Evolutionary conservation across 1,139 yeast genomes (phyloP).

Genomic region (Yueomyces sp.): DNA sequence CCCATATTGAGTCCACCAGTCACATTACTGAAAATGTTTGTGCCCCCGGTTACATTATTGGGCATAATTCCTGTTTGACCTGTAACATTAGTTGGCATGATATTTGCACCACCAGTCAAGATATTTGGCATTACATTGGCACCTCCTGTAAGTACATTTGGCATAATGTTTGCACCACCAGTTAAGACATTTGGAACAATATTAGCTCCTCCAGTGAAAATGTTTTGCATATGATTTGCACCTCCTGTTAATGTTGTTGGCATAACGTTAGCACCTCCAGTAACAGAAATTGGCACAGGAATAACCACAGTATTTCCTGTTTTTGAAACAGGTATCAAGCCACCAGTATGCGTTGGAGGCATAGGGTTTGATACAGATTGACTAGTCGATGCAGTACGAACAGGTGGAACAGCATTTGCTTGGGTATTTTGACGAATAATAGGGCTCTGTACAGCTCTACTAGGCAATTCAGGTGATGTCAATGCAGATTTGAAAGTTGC

Average conservation of each 20-base stretch:
- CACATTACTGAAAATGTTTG: not conserved
- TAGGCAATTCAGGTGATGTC: not conserved
- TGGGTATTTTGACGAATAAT: not conserved
- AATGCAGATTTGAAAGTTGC: not conserved
- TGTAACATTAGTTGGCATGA: not conserved
- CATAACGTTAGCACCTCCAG: slow-evolving; percentile 33
- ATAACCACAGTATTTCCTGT: slow-evolving; percentile 4
- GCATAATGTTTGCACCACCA: slow-evolving; percentile 1
- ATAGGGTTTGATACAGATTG: slow-evolving; percentile 2
- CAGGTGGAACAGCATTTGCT: not conserved
- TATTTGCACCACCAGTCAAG: slow-evolving; percentile 2
- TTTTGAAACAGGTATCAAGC: slow-evolving; percentile 9
- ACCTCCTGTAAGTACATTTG: slow-evolving; percentile 18
- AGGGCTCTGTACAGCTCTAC: not conserved
- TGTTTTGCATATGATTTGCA: not conserved
- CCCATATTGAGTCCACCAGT: slow-evolving; percentile 2
- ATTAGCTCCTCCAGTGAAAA: not conserved
- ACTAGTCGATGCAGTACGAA: not conserved
- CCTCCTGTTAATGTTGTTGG: not conserved
- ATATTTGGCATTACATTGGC: not conserved
- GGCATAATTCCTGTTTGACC: slow-evolving; percentile 1
- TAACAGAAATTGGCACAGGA: slow-evolving; percentile 7
- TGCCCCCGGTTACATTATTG: slow-evolving; percentile 1
- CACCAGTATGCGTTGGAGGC: slow-evolving; percentile 4
- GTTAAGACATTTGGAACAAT: not conserved